These are phyloP conservation scores for Mycena capillaripes DNA, from an alignment of 768 basidiomycete genomes.

Conservation along the genomic window DNA sequence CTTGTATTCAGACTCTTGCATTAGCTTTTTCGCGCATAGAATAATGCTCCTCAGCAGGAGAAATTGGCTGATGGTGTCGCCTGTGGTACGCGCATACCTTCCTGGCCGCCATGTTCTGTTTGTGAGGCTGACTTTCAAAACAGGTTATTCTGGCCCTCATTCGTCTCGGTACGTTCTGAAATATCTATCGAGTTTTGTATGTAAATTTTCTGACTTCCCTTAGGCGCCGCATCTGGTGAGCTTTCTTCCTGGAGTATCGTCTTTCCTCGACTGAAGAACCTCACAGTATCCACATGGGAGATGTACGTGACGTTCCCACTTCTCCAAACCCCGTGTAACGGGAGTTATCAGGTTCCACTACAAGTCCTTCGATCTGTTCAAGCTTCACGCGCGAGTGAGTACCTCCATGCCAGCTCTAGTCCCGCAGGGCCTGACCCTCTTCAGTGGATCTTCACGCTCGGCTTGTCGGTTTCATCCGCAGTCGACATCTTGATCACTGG, in stretches of 20 bases:
- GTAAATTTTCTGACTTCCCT: not conserved
- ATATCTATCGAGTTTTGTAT: not conserved
- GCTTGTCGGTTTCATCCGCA: constrained; percentile 62
- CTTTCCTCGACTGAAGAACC: not conserved
- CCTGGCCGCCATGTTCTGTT: not conserved
- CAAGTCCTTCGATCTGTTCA: constrained; percentile 45
- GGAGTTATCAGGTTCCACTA: constrained; percentile 40
- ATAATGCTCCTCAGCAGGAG: constrained; percentile 48
- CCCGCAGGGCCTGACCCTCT: not conserved
- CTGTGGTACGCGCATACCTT: constrained; percentile 47
- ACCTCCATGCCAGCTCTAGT: not conserved
- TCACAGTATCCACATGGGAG: constrained; percentile 21
- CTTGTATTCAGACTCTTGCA: not conserved
- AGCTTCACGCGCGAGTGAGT: constrained; percentile 42
- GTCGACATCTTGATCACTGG: constrained; percentile 66
- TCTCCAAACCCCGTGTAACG: not conserved
- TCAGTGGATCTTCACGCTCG: constrained; percentile 70
- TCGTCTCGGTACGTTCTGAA: constrained; percentile 45
- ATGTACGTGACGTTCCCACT: constrained; percentile 13
- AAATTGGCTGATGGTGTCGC: constrained; percentile 49
- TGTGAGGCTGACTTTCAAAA: not conserved
- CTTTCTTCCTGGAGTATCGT: not conserved
- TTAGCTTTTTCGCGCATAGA: constrained; percentile 11
- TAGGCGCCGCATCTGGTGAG: constrained; percentile 36
- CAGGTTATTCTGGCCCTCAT: constrained; percentile 47